These are phyloP conservation scores for Pseudocercospora crystallina DNA, from an alignment of 2,329 filamentous ascomycete genomes.

Conservation along the genomic window DNA sequence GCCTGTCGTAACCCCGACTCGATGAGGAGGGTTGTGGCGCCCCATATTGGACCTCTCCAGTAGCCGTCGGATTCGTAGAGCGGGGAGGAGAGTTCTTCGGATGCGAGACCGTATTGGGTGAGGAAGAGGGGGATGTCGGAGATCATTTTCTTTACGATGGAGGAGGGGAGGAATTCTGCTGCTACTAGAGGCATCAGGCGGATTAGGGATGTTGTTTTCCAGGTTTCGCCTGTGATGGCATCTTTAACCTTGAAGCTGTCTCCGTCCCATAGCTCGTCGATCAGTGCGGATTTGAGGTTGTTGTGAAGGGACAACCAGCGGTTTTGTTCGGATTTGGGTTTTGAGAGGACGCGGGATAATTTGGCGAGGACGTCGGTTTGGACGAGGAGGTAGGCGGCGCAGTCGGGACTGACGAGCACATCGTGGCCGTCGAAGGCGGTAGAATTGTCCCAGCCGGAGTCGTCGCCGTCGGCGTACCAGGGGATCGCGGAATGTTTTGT, in stretches of 20 bases:
- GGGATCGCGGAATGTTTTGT: background rate
- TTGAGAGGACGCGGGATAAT: background rate
- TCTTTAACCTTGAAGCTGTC: background rate
- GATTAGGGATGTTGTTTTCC: slow-evolving; percentile 1
- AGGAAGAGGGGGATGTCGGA: background rate
- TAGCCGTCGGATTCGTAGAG: slow-evolving; percentile 3
- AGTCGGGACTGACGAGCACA: background rate
- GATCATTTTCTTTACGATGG: background rate
- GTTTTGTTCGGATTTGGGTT: background rate
- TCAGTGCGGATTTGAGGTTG: background rate
- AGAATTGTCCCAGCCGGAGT: slow-evolving; percentile 5
- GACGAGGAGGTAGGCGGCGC: slow-evolving; percentile 1
- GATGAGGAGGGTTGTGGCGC: background rate
- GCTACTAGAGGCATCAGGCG: slow-evolving; percentile 4
- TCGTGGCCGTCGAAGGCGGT: slow-evolving; percentile 1
- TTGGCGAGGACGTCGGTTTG: background rate
- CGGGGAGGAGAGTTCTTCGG: background rate
- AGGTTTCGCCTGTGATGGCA: background rate
- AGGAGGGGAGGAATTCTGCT: background rate
- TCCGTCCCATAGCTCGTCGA: background rate
- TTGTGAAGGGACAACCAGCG: background rate
- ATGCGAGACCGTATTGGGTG: slow-evolving; percentile 1
- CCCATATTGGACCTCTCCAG: slow-evolving; percentile 3
- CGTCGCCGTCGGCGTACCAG: slow-evolving; percentile 4
- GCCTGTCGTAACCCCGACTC: background rate